A percentile compares a stretch with the other conserved stretches of the same genome.
phyloP scores from a whole-genome alignment of 306 rosid species.

The Delonix regia region DNA sequence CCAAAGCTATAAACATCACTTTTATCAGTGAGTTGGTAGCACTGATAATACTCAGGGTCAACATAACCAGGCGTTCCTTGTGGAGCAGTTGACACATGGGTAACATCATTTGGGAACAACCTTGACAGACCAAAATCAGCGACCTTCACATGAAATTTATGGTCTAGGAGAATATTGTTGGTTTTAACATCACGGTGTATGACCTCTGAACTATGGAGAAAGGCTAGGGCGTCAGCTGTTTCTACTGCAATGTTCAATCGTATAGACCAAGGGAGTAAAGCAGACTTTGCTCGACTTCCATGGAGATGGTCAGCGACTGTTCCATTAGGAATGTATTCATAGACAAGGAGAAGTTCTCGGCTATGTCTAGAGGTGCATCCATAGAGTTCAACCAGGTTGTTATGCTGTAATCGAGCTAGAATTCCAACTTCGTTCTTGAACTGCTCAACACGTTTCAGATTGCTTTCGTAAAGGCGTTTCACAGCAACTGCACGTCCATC shows the following conservation, averaged over 20 bases:
- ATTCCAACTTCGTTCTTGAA: conserved; percentile 89
- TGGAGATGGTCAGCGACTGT: conserved; percentile 90
- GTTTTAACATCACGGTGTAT: conserved; percentile 93
- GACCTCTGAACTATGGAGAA: conserved; percentile 63
- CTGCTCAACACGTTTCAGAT: conserved; percentile 72
- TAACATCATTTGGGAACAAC: conserved; percentile 71
- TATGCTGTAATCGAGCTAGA: conserved; percentile 61
- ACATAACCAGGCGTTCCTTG: conserved; percentile 99
- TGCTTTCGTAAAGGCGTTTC: conserved; percentile 87
- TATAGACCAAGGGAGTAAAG: conserved; percentile 60
- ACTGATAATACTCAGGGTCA: conserved; percentile 89
- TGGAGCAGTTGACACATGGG: conserved; percentile 96
- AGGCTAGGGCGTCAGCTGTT: conserved; percentile 84
- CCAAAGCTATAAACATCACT: conserved; percentile 97
- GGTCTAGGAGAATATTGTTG: conserved; percentile 80
- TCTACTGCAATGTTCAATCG: conserved; percentile 80
- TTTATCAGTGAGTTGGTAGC: conserved; percentile 77
- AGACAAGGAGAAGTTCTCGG: conserved; percentile 87
- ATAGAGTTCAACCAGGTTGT: conserved; percentile 69
- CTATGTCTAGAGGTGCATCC: conserved; percentile 90
- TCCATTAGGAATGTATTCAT: conserved; percentile 90
- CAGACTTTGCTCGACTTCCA: conserved; percentile 47
- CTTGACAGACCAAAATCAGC: conserved; percentile 94
- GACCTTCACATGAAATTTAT: conserved; percentile 70
- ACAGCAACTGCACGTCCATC: conserved; percentile 94